A percentile compares a stretch with the other conserved stretches of the same genome.
phyloP scores from a whole-genome alignment of 2,329 filamentous ascomycete genomes.

The Clonostachys rhizophaga region DNA sequence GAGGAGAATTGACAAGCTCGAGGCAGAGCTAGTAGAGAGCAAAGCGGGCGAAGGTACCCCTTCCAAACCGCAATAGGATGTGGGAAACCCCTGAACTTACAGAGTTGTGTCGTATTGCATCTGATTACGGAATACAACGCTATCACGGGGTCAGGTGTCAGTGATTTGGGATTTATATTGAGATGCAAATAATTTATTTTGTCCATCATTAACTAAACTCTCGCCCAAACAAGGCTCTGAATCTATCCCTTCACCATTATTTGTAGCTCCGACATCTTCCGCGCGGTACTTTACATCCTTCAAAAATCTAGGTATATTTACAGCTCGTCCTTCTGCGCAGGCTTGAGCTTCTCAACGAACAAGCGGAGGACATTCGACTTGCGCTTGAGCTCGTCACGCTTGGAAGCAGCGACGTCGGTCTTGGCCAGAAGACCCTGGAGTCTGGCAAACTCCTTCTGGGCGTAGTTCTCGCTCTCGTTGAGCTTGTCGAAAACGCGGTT shows the following conservation, averaged over 20 bases:
- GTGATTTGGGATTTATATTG: too few relatives aligned
- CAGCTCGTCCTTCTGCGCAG: slow-evolving; percentile 64
- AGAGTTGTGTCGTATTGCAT: too few relatives aligned
- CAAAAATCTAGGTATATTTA: slow-evolving; percentile 30
- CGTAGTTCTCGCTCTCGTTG: slow-evolving; percentile 70
- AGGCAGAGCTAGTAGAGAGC: slow-evolving; percentile 62
- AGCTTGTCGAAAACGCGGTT: slow-evolving; percentile 87
- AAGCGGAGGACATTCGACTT: slow-evolving; percentile 84
- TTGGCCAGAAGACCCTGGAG: slow-evolving; percentile 78
- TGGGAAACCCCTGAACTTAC: too few relatives aligned
- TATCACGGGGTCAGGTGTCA: too few relatives aligned
- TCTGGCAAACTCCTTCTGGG: slow-evolving; percentile 78
- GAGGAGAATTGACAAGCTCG: slow-evolving; percentile 76
- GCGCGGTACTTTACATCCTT: slow-evolving; percentile 12
- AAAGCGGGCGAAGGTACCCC: slow-evolving; percentile 35
- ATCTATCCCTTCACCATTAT: too few relatives aligned
- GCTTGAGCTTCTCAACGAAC: slow-evolving; percentile 62
- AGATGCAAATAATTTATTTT: not conserved
- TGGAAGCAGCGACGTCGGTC: slow-evolving; percentile 78
- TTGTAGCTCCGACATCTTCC: not conserved
- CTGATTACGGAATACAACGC: too few relatives aligned
- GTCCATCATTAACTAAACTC: not conserved
- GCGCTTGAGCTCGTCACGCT: slow-evolving; percentile 81
- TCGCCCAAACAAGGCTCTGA: too few relatives aligned
- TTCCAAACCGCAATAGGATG: slow-evolving; percentile 21